phyloP scores from a whole-genome alignment of 768 basidiomycete species.

The Mrakia frigida region DNA sequence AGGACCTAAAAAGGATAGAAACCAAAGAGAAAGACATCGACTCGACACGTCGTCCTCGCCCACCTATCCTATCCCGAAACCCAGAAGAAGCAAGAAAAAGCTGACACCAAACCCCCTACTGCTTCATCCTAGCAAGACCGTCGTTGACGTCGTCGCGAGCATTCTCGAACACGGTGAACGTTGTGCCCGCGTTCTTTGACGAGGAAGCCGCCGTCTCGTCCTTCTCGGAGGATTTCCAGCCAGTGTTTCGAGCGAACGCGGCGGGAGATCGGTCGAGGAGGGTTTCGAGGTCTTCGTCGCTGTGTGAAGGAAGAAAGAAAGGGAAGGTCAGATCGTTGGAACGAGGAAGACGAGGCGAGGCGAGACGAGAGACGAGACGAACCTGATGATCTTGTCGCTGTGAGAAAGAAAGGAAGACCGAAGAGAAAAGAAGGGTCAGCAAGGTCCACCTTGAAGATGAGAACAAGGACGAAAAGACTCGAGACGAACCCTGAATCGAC shows the following conservation, averaged over 20 bases:
- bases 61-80: too few relatives aligned
- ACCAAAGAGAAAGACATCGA: neutral
- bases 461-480: neutral
- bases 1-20: neutral
- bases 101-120: conserved; percentile 39
- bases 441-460: too few relatives aligned
- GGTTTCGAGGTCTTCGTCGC: conserved; percentile 71
- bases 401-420: too few relatives aligned
- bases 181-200: conserved; percentile 42
- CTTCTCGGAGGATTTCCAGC: conserved; percentile 42
- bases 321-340: neutral
- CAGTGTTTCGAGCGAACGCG: conserved; percentile 29
- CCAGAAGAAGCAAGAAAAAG: neutral
- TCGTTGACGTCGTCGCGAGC: conserved; percentile 62
- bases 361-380: neutral
- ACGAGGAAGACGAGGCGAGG: conserved; percentile 7
- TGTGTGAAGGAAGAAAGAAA: conserved; percentile 36
- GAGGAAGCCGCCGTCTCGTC: neutral
- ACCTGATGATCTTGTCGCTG: conserved; percentile 59
- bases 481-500: conserved; percentile 54
- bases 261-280: conserved; percentile 51
- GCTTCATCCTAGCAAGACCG: conserved; percentile 64
- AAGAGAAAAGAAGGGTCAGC: too few relatives aligned
- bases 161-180: conserved; percentile 57
- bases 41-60: neutral